phyloP scores from a whole-genome alignment of 1,284 basidiomycete genomes.

The Ceratobasidium sp. region DNA sequence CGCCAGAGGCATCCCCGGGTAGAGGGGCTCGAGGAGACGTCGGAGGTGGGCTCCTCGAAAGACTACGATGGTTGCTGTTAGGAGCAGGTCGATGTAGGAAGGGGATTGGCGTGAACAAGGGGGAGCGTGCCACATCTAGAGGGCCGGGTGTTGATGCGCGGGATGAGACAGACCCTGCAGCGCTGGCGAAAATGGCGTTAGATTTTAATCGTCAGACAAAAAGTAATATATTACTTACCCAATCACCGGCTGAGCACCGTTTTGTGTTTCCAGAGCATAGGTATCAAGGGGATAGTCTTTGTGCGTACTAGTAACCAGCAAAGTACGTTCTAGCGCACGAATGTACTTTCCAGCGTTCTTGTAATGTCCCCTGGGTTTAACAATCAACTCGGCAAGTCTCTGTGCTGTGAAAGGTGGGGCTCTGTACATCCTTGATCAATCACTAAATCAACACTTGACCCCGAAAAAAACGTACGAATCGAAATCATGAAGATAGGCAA shows the following conservation, averaged over 20 bases:
- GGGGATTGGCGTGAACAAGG: conserved; percentile 81
- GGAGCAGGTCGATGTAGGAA: conserved; percentile 74
- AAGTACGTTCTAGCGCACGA: conserved; percentile 82
- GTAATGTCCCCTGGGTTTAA: conserved; percentile 74
- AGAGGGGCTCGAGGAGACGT: conserved; percentile 59
- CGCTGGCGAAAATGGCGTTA: conserved; percentile 25
- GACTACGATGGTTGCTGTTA: conserved; percentile 55
- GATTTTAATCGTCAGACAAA: not conserved
- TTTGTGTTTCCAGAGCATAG: conserved; percentile 52
- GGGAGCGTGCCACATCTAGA: conserved; percentile 67
- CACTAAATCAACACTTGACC: conserved; percentile 28
- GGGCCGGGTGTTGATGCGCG: conserved; percentile 50
- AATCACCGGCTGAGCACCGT: conserved; percentile 12
- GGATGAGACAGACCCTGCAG: conserved; percentile 46
- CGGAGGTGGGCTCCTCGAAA: conserved; percentile 73
- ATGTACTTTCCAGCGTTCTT: conserved; percentile 84
- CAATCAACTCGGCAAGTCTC: conserved; percentile 83
- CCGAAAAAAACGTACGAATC: conserved; percentile 63
- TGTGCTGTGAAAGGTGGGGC: conserved; percentile 91
- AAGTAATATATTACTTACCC: conserved; percentile 3
- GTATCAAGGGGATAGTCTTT: conserved; percentile 67
- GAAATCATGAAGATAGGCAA: conserved; percentile 73
- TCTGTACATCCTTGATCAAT: conserved; percentile 48
- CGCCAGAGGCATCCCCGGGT: conserved; percentile 45
- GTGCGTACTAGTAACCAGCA: conserved; percentile 83